Conservation (phyloP, 768 basidiomycete genomes). For the Pisolithus orientalis region DNA sequence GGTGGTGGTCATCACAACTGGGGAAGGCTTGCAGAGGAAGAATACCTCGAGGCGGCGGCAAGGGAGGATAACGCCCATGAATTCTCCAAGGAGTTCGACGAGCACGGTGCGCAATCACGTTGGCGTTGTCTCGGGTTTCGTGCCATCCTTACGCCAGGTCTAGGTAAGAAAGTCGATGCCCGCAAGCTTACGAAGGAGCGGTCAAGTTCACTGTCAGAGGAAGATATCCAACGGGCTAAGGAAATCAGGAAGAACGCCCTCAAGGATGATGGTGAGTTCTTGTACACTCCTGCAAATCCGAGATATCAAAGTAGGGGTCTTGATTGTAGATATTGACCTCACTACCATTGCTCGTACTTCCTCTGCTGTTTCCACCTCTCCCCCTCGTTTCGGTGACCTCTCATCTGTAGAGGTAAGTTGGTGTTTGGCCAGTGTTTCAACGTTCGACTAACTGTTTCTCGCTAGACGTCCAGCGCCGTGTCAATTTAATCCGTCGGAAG, state of each 20-base stretch:
- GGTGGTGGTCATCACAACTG: conserved; percentile 84
- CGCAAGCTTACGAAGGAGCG: conserved; percentile 27
- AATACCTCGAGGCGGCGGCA: conserved; percentile 51
- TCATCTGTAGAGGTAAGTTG: conserved; percentile 11
- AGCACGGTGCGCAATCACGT: neutral
- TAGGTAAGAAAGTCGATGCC: conserved; percentile 22
- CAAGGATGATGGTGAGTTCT: conserved; percentile 46
- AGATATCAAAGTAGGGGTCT: neutral
- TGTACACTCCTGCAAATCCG: neutral
- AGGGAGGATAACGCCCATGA: conserved; percentile 51
- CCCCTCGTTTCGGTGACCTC: conserved; percentile 17
- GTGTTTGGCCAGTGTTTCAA: neutral
- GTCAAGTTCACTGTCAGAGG: conserved; percentile 45
- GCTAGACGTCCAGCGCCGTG: conserved; percentile 1
- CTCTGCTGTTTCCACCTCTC: conserved; percentile 57
- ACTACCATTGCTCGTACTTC: conserved; percentile 81
- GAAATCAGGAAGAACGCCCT: conserved; percentile 70
- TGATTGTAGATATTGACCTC: conserved; percentile 45
- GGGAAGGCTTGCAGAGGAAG: conserved; percentile 67
- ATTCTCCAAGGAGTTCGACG: conserved; percentile 29
- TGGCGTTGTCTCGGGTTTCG: neutral
- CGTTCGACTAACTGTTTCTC: neutral
- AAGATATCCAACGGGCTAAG: conserved; percentile 58
- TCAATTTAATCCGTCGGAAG: neutral
- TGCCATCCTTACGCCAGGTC: conserved; percentile 4